Evolutionary conservation across 2,329 filamentous ascomycete species (phyloP).

Genomic region (Talaromyces islandicus): DNA sequence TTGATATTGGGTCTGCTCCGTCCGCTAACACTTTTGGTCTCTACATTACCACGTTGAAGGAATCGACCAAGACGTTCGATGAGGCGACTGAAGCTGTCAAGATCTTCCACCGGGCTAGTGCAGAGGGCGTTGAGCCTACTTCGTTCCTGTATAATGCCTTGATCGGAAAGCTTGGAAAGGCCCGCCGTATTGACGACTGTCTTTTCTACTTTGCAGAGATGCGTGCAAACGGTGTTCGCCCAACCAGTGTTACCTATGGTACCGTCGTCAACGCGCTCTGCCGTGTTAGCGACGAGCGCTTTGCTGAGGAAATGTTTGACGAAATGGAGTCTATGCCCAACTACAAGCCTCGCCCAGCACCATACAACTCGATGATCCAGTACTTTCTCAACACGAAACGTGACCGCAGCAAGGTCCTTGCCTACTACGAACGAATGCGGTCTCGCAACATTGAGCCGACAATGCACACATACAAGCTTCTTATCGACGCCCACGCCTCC

Average conservation of each 20-base stretch:
- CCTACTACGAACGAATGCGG: conserved; percentile 94
- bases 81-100: conserved; percentile 95
- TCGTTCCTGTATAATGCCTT: conserved; percentile 98
- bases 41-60: conserved; percentile 98
- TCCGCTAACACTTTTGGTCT: conserved; percentile 97
- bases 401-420: conserved; percentile 85
- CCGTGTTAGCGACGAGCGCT: conserved; percentile 94
- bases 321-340: conserved; percentile 99
- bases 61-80: conserved; percentile 94
- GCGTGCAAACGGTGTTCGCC: conserved; percentile 85
- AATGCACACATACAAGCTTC: conserved; percentile 93
- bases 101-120: conserved; percentile 90
- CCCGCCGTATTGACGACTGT: conserved; percentile 94
- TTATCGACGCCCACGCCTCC: conserved; percentile 91
- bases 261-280: conserved; percentile 97
- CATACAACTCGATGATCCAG: conserved; percentile 99
- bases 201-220: conserved; percentile 98
- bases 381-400: conserved; percentile 98
- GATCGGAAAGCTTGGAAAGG: conserved; percentile 97
- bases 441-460: conserved; percentile 81
- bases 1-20: conserved; percentile 83
- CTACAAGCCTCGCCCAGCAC: conserved; percentile 94
- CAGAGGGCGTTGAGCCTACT: conserved; percentile 89
- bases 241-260: conserved; percentile 95
- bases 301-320: conserved; percentile 95